Evolutionary conservation across 2,329 filamentous ascomycete genomes (phyloP), one percentile per base, ranked within the genome.

Genomic region (Diaporthe velutina): DNA sequence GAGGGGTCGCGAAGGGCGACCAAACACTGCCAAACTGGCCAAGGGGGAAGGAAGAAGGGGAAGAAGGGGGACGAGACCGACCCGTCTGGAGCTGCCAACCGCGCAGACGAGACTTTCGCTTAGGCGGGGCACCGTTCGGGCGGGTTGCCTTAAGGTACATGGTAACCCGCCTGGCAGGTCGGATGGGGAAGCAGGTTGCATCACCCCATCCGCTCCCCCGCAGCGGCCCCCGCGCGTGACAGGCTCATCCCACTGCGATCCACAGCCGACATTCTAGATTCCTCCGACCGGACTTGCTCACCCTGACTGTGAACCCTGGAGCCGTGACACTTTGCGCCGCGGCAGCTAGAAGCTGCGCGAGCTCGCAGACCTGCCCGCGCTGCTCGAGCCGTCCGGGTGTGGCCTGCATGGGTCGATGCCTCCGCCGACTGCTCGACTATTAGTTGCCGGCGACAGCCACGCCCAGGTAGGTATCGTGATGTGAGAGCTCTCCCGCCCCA

Each of bases 201-300:
- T 75, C 73, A 75, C 73, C 73, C 73, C 70, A 66, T 54, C 70
- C 52, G 33, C 52, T 54, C 58, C 70, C 70, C 70, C 70, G 74
- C 74, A 75, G n/a, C 54, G 48, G 64, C 48, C 64, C 73, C 64
- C 64, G 64, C 64, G 64, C 64, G 64, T 68, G 64, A 68, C 70
- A 73, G 70, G 72, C 67, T 76, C 74, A 76, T 76, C 72, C 71
- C 67, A 74, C 72, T 40, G 73, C 35, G 71, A 54, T 66, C 74
- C 74, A 76, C 67, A 70, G 61, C 67, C 60, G 52, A 54, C 60
- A 58, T 55, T 70, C 72, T 74, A 74, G 67, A 61, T 48, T 35
- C 64, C 70, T 50, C 52, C 52, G 38, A 25, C 45, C 70, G 54
- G 71, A 50, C 60, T 33, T 45, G n/a, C 50, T 64, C 54, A 54